Percentiles rank a stretch among this genome's conserved stretches.
Evolutionary conservation across 1,284 basidiomycete species (phyloP).

Genomic region (Ustilago hordei): DNA sequence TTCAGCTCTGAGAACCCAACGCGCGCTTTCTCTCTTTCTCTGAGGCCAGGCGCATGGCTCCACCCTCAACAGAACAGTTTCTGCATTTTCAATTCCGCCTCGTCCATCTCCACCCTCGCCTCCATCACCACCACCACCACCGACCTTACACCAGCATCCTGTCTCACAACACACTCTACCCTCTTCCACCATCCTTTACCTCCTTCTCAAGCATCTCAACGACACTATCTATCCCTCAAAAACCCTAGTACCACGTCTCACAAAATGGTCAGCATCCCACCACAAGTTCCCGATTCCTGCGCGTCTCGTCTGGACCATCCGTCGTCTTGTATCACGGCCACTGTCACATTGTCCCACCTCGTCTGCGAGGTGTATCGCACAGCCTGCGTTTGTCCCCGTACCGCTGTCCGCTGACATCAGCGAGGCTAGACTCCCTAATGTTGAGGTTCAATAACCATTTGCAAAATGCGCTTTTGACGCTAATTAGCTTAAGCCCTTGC

Average conservation of each 20-base stretch:
- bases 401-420: slow-evolving; percentile 15
- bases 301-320: slow-evolving; percentile 6
- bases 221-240: not conserved
- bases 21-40: not conserved
- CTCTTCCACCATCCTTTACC: not conserved
- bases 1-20: not conserved
- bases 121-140: not conserved
- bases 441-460: not conserved
- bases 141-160: not conserved
- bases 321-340: slow-evolving; percentile 17
- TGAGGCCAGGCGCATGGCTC: not conserved
- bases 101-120: not conserved
- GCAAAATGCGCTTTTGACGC: too few relatives aligned
- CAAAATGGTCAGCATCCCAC: slow-evolving; percentile 44
- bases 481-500: too few relatives aligned
- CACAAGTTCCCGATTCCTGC: slow-evolving; percentile 17
- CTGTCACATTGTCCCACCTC: not conserved
- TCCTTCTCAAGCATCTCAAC: slow-evolving; percentile 11
- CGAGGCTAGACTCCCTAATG: not conserved
- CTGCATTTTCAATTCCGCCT: not conserved
- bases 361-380: not conserved
- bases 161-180: not conserved
- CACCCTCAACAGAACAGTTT: not conserved
- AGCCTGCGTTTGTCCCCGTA: not conserved
- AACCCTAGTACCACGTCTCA: not conserved